Evolutionary conservation across 805 yeast genomes (phyloP).

Genomic region (Candida tammaniensis): DNA sequence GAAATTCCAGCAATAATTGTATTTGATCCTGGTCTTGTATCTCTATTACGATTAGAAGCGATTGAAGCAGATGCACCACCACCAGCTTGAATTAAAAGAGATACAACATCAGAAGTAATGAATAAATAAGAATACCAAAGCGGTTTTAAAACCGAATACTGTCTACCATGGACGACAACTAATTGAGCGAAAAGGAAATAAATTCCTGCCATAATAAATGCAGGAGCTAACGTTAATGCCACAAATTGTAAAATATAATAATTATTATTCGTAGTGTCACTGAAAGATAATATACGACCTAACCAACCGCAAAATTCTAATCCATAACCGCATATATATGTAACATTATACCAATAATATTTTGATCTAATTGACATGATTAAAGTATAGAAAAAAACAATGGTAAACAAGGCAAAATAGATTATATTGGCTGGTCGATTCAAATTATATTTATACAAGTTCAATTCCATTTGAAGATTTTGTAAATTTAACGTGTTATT

Average conservation of each 20-base stretch:
- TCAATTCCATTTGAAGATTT: constrained; percentile 26
- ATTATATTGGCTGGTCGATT: constrained; percentile 31
- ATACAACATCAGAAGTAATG: constrained; percentile 34
- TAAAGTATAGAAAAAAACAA: constrained; percentile 21
- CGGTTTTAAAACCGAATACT: constrained; percentile 37
- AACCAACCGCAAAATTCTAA: constrained; percentile 37
- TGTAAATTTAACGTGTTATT: constrained; percentile 31
- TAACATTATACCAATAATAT: constrained; percentile 38
- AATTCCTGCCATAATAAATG: constrained; percentile 43
- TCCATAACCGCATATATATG: constrained; percentile 34
- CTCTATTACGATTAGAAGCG: constrained; percentile 20
- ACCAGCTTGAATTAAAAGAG: constrained; percentile 36
- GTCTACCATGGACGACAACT: constrained; percentile 37
- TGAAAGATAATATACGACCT: constrained; percentile 33
- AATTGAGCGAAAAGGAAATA: constrained; percentile 40
- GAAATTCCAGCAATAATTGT: constrained; percentile 38
- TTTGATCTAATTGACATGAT: constrained; percentile 30
- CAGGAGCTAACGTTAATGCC: constrained; percentile 38
- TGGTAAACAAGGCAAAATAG: constrained; percentile 25
- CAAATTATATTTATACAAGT: constrained; percentile 23
- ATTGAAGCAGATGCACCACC: constrained; percentile 38
- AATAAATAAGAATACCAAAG: constrained; percentile 44
- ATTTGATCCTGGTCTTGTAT: constrained; percentile 31
- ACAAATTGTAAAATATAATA: constrained; percentile 32
- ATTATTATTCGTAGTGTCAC: constrained; percentile 18